Evolutionary conservation across 1,284 basidiomycete genomes (phyloP).

Genomic region (Boletellus sp.): DNA sequence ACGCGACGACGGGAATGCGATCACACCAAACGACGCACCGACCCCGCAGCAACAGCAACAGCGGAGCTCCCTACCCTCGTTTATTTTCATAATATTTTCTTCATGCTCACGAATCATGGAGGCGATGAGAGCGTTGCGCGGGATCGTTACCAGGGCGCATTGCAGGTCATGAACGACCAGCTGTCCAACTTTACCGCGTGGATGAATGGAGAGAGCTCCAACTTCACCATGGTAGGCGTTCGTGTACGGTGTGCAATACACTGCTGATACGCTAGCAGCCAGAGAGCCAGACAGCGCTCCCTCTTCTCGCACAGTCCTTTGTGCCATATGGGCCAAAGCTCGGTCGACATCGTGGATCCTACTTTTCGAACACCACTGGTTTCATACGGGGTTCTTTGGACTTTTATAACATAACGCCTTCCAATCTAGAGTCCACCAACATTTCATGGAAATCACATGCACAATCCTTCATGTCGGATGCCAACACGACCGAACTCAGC

Average conservation of each 20-base stretch:
- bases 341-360: conserved; percentile 50
- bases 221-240: conserved; percentile 64
- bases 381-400: conserved; percentile 63
- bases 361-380: conserved; percentile 73
- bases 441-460: conserved; percentile 50
- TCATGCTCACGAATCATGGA: conserved; percentile 69
- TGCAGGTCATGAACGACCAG: conserved; percentile 55
- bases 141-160: conserved; percentile 60
- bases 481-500: conserved; percentile 49
- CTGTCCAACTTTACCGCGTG: conserved; percentile 70
- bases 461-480: conserved; percentile 43
- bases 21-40: conserved; percentile 10
- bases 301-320: conserved; percentile 50
- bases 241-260: not conserved
- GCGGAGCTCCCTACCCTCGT: conserved; percentile 51
- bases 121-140: conserved; percentile 60
- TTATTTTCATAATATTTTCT: conserved; percentile 72
- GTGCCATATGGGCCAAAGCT: conserved; percentile 44
- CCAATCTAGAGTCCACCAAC: conserved; percentile 36
- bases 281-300: conserved; percentile 41
- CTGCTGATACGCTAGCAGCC: conserved; percentile 43
- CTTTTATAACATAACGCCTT: conserved; percentile 61
- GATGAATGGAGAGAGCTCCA: conserved; percentile 63
- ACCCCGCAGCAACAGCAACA: conserved; percentile 20
- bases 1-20: conserved; percentile 26